phyloP scores from a whole-genome alignment of 495 filamentous ascomycete species.

The Platismatia glauca region DNA sequence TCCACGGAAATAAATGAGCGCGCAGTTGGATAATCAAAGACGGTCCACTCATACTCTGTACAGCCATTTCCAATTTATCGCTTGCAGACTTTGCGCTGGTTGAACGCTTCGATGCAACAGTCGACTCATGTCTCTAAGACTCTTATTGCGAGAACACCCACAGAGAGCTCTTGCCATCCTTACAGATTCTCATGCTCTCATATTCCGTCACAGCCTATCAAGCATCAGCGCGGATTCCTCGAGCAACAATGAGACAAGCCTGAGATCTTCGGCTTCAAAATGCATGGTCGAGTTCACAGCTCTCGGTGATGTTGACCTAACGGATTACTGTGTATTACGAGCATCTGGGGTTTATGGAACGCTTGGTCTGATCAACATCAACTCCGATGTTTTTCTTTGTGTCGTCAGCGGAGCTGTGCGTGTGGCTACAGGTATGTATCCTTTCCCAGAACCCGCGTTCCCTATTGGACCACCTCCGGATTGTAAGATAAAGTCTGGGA shows the following conservation, averaged over 20 bases:
- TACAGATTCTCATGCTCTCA: conserved; percentile 66
- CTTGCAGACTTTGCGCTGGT: neutral
- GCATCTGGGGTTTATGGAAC: conserved; percentile 76
- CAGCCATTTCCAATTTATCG: neutral
- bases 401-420: conserved; percentile 70
- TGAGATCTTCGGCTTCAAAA: conserved; percentile 38
- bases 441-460: neutral
- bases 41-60: neutral
- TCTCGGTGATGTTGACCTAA: conserved; percentile 54
- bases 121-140: conserved; percentile 19
- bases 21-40: neutral
- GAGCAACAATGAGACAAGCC: conserved; percentile 39
- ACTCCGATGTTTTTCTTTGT: conserved; percentile 81
- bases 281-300: conserved; percentile 83
- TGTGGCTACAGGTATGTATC: conserved; percentile 50
- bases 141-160: conserved; percentile 55
- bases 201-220: conserved; percentile 65
- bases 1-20: neutral
- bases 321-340: conserved; percentile 63
- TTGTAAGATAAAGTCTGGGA: neutral
- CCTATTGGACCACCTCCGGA: neutral
- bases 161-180: conserved; percentile 77
- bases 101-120: neutral
- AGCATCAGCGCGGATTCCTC: conserved; percentile 37
- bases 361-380: conserved; percentile 78